Percentiles rank a stretch among this genome's conserved stretches.
Conservation (phyloP, 169 alveolate species). For the Eimeria praecox region DNA sequence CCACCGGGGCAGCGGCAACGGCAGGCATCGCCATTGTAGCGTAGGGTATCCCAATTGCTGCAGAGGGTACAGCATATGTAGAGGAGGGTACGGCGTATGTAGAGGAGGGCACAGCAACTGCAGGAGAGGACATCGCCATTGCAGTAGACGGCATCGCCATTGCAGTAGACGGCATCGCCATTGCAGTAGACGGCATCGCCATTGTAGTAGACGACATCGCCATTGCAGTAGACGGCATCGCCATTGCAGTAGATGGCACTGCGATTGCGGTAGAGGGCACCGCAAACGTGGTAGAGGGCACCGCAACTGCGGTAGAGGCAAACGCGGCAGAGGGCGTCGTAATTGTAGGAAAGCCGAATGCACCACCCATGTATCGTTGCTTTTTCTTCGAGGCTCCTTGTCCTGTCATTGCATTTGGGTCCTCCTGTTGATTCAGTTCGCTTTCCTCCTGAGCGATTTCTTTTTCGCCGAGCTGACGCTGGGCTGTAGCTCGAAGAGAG, state of each 20-base stretch:
- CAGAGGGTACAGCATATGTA: not conserved
- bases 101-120: not conserved
- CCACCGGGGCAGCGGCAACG: not conserved
- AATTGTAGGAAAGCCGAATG: not conserved
- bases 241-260: not conserved
- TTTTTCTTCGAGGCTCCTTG: slow-evolving; percentile 16
- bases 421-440: not conserved
- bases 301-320: not conserved
- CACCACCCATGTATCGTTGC: not conserved
- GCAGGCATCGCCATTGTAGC: slow-evolving; percentile 5
- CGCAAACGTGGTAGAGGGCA: not conserved
- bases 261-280: not conserved
- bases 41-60: not conserved
- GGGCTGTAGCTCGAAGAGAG: not conserved
- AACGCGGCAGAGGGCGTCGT: not conserved
- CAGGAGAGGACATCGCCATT: not conserved
- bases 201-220: not conserved
- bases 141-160: not conserved
- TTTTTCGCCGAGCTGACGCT: not conserved
- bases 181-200: not conserved
- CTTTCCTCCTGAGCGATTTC: not conserved
- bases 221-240: not conserved
- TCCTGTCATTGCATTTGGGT: not conserved
- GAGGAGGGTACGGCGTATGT: not conserved
- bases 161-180: not conserved